A percentile compares a stretch with the other conserved stretches of the same genome.
Conservation (phyloP, 2,329 filamentous ascomycete species). For the Phaeosphaeriaceae sp. region DNA sequence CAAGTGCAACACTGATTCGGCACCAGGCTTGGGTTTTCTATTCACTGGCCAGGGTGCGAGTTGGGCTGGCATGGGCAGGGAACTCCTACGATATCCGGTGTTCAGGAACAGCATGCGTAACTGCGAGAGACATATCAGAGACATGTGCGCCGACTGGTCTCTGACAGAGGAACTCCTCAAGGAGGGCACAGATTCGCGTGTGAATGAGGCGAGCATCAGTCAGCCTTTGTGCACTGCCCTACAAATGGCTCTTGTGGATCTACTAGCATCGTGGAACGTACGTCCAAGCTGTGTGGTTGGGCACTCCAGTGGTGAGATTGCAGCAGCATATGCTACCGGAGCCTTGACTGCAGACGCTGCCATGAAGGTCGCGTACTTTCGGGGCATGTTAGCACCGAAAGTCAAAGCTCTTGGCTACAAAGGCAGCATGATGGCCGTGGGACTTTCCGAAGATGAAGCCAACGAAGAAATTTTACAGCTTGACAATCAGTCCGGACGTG, state of each 20-base stretch:
- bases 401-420: slow-evolving; percentile 10
- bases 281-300: slow-evolving; percentile 23
- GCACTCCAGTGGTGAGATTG: slow-evolving; percentile 39
- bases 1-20: neutral
- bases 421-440: slow-evolving; percentile 42
- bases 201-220: slow-evolving; percentile 16
- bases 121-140: neutral
- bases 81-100: slow-evolving; percentile 35
- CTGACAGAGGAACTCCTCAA: slow-evolving; percentile 18
- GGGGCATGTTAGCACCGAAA: slow-evolving; percentile 2
- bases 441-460: slow-evolving; percentile 24
- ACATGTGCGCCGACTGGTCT: slow-evolving; percentile 6
- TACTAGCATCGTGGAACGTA: slow-evolving; percentile 21
- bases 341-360: slow-evolving; percentile 11
- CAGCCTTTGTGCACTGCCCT: slow-evolving; percentile 31
- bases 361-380: slow-evolving; percentile 20
- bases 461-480: slow-evolving; percentile 6
- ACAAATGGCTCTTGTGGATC: slow-evolving; percentile 31
- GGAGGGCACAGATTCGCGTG: slow-evolving; percentile 8
- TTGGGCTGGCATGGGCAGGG: slow-evolving; percentile 50
- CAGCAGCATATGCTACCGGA: slow-evolving; percentile 30
- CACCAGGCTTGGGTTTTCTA: slow-evolving; percentile 26
- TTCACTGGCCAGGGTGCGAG: slow-evolving; percentile 56
- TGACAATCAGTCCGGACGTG: slow-evolving; percentile 3
- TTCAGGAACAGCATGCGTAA: slow-evolving; percentile 6